A percentile compares a stretch with the other conserved stretches of the same genome.
phyloP scores from a whole-genome alignment of 1,284 basidiomycete genomes.

The Naganishia sp. region DNA sequence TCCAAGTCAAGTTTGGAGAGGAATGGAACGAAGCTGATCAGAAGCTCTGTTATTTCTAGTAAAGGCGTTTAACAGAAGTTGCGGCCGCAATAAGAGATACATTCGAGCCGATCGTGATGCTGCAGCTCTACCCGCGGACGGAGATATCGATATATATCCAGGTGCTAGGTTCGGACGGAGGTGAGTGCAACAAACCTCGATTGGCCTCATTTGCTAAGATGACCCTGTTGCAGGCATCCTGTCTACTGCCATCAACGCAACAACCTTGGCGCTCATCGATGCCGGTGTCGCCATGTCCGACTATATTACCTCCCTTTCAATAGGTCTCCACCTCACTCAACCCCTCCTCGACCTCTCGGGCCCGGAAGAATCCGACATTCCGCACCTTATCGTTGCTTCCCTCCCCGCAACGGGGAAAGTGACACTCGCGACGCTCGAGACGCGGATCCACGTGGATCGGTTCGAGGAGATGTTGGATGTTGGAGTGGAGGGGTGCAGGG shows the following conservation, averaged over 20 bases:
- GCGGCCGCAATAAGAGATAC: slow-evolving; percentile 85
- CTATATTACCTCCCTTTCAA: slow-evolving; percentile 82
- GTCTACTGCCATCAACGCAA: slow-evolving; percentile 92
- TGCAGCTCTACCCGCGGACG: slow-evolving; percentile 85
- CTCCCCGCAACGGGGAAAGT: slow-evolving; percentile 81
- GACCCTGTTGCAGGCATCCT: slow-evolving; percentile 63
- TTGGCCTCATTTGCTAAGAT: background rate
- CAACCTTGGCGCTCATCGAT: slow-evolving; percentile 83
- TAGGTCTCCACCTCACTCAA: slow-evolving; percentile 68
- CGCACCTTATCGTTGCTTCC: slow-evolving; percentile 81
- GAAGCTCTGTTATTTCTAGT: slow-evolving; percentile 3
- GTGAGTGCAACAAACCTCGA: slow-evolving; percentile 41
- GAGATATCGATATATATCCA: slow-evolving; percentile 93
- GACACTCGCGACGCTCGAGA: slow-evolving; percentile 89
- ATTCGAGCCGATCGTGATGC: slow-evolving; percentile 92
- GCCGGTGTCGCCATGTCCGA: slow-evolving; percentile 89
- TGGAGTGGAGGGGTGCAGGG: slow-evolving; percentile 72
- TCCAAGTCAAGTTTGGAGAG: background rate
- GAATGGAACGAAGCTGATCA: background rate
- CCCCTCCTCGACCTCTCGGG: slow-evolving; percentile 82
- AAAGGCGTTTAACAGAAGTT: slow-evolving; percentile 83
- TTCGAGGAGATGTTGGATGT: slow-evolving; percentile 85
- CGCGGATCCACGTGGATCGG: slow-evolving; percentile 85
- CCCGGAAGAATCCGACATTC: slow-evolving; percentile 87
- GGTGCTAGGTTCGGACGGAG: slow-evolving; percentile 88